Evolutionary conservation across 805 yeast species (phyloP).

Genomic region (Cyberlindnera mrakii): DNA sequence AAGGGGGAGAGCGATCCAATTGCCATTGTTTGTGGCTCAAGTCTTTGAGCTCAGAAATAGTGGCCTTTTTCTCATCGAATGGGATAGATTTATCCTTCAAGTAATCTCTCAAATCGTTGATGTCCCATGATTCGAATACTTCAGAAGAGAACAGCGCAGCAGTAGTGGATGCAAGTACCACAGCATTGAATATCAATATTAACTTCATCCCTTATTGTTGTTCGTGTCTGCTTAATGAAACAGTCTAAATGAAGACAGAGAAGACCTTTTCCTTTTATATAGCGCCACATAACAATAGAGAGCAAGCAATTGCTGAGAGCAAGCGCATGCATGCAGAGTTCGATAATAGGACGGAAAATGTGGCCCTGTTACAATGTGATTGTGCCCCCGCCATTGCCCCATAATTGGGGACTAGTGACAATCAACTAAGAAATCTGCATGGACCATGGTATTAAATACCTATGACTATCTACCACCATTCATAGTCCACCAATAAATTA

Average conservation of each 20-base stretch:
- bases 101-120: slow-evolving; percentile 28
- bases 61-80: slow-evolving; percentile 18
- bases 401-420: too few relatives aligned
- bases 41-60: slow-evolving; percentile 21
- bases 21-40: slow-evolving; percentile 26
- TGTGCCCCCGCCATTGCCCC: too few relatives aligned
- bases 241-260: background rate
- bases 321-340: too few relatives aligned
- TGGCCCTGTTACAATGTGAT: too few relatives aligned
- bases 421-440: too few relatives aligned
- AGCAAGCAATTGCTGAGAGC: too few relatives aligned
- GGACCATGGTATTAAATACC: too few relatives aligned
- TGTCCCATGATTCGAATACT: slow-evolving; percentile 26
- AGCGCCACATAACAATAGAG: background rate
- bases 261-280: background rate
- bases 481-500: too few relatives aligned
- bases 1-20: slow-evolving; percentile 5
- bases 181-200: slow-evolving; percentile 4
- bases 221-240: background rate
- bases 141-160: slow-evolving; percentile 9
- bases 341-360: too few relatives aligned
- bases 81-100: slow-evolving; percentile 26
- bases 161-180: slow-evolving; percentile 10
- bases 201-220: slow-evolving; percentile 8
- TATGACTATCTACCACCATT: too few relatives aligned